Evolutionary conservation across 1,284 basidiomycete species (phyloP), one percentile per base, ranked within the genome.

Genomic region (Trichosporon inkin): DNA sequence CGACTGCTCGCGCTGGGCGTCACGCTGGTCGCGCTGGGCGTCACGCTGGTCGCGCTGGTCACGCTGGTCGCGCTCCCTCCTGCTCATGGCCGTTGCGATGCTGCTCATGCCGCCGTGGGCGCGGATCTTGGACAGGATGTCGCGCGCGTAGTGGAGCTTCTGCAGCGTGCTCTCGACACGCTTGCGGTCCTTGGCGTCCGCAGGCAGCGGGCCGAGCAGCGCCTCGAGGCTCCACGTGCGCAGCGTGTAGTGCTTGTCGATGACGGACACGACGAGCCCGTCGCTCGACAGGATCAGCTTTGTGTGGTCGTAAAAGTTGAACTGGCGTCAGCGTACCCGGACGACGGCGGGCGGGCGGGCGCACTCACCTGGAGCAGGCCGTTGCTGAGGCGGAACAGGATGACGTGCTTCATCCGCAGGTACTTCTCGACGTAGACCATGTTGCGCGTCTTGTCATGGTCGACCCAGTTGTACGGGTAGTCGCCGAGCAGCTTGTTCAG

Each of bases 221-320:
- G 88, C 85, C 52, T 82, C 82, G 53, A 98, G 81, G 11, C 85
- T 83, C 82, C 86, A 90, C 24, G 87, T 86, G 39, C 86, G 85
- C 70, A 94, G 80, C 52, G 83, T 82, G 79, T 92, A 91, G 71
- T 88, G 84, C 78, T 90, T 92, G 82, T 92, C 90, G 70, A 98
- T 94, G 75, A 93, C 86, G 3, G 90, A 89, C 51, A 98, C 82
- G 14, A 88, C 80, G 20, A 88, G 81, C 1, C 89, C 94, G 35
- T 87, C 82, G 2, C 85, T 84, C 7, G 91, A 92, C 56, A 98
- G 81, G 62, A 99, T 87, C 60, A 98, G 80, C 78, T 99, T 99
- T 39, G 90, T 89, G 80, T 99, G 95, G 79, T 99, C 95, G 79
- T 91, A 92, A 77, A 97, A 98, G 82, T 98, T 99, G 84, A 98